These are phyloP conservation scores for Lentinula aciculospora DNA, from an alignment of 768 basidiomycete genomes.

Conservation along the genomic window DNA sequence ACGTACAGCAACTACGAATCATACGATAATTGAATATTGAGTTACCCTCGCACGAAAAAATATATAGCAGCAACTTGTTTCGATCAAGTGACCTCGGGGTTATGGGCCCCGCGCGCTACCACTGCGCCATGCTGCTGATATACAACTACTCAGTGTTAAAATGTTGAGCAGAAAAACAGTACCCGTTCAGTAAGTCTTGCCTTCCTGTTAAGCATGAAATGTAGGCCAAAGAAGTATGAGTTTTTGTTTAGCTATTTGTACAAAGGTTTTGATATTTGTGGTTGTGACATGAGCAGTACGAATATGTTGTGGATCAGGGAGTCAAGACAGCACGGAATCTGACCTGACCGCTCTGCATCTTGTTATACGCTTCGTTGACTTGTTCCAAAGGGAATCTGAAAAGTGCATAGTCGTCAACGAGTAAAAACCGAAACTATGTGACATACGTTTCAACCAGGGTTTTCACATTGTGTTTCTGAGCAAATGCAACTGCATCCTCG, in stretches of 20 bases:
- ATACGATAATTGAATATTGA: no score
- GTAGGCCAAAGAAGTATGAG: no score
- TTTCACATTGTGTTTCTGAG: neutral
- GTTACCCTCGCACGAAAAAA: no score
- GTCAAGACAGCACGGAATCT: neutral
- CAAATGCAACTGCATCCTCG: neutral
- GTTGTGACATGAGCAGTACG: no score
- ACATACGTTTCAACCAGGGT: neutral
- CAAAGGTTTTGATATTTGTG: no score
- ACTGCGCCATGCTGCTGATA: constrained; percentile 57
- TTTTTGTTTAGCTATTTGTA: no score
- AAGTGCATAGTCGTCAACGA: neutral
- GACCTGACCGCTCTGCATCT: constrained; percentile 1
- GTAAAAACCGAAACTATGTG: neutral
- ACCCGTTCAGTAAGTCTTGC: no score
- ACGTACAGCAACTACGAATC: no score
- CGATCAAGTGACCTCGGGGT: constrained; percentile 64
- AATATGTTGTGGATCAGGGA: neutral
- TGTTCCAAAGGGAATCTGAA: neutral
- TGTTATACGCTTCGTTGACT: neutral
- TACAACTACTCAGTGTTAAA: no score
- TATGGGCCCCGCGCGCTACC: constrained; percentile 57
- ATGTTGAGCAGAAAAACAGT: no score
- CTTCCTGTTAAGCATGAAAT: no score
- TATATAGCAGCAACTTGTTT: constrained; percentile 55